Evolutionary conservation across 2,329 filamentous ascomycete species (phyloP).

Genomic region (Microcera coccophila): DNA sequence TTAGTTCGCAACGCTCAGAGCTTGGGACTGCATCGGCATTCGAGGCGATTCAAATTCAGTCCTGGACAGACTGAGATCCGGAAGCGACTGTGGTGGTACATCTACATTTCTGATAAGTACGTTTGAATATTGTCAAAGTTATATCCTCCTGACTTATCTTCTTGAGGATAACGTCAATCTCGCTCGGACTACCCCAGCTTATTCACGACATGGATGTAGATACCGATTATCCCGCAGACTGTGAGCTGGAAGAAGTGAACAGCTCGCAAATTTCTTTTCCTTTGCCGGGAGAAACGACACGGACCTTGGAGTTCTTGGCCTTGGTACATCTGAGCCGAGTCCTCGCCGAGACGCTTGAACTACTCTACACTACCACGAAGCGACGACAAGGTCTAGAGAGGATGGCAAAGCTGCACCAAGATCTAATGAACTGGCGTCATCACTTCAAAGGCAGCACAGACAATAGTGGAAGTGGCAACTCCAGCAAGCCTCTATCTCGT

Average conservation of each 20-base stretch:
- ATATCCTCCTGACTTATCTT: conserved; percentile 5
- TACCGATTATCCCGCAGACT: conserved; percentile 21
- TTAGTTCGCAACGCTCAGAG: conserved; percentile 24
- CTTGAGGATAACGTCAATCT: background rate
- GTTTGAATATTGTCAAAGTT: conserved; percentile 15
- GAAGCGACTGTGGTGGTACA: conserved; percentile 25
- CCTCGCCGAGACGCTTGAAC: conserved; percentile 20
- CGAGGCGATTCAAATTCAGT: conserved; percentile 25
- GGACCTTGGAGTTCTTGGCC: conserved; percentile 22
- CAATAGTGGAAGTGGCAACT: background rate
- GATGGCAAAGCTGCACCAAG: conserved; percentile 19
- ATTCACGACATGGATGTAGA: conserved; percentile 27
- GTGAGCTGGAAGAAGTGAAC: conserved; percentile 24
- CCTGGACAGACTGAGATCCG: conserved; percentile 24
- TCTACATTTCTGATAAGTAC: conserved; percentile 24
- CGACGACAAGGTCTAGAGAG: conserved; percentile 24
- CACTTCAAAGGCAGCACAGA: background rate
- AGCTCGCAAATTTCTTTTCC: conserved; percentile 22
- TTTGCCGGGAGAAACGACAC: conserved; percentile 21
- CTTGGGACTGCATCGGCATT: conserved; percentile 24
- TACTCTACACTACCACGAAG: conserved; percentile 23
- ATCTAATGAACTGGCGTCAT: conserved; percentile 12
- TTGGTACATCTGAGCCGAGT: conserved; percentile 25
- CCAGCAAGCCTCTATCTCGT: background rate
- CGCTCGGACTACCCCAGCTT: conserved; percentile 24